Conservation (phyloP, 1,284 basidiomycete species). For the Gymnopus androsaceus region DNA sequence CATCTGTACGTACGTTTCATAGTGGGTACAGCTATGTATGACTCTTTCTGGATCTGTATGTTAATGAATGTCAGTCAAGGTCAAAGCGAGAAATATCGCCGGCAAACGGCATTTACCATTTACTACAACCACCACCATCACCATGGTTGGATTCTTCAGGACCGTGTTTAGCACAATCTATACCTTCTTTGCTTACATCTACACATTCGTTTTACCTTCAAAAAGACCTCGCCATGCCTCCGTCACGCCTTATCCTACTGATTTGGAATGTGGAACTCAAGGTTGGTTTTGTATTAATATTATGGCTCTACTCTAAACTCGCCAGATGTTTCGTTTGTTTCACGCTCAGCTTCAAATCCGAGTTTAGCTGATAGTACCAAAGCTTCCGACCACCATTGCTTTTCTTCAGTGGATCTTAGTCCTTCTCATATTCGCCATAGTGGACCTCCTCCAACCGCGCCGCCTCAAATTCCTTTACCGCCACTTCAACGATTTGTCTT, state of each 20-base stretch:
- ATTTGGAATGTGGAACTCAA: constrained; percentile 9
- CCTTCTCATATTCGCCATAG: background rate
- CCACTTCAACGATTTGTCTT: constrained; percentile 4
- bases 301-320: background rate
- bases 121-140: constrained; percentile 1
- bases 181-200: constrained; percentile 13
- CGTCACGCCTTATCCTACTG: constrained; percentile 6
- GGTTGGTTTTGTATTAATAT: background rate
- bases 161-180: constrained; percentile 7
- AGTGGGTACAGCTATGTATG: background rate
- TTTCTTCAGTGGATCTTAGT: background rate
- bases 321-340: background rate
- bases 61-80: background rate
- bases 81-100: background rate
- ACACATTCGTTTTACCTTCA: constrained; percentile 9
- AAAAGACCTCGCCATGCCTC: background rate
- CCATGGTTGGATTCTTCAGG: background rate
- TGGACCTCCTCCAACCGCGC: background rate
- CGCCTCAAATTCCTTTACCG: constrained; percentile 1
- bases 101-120: background rate
- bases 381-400: background rate
- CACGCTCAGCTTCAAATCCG: background rate
- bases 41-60: background rate
- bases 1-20: background rate
- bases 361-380: background rate